These are phyloP conservation scores for Excoecaria cochinchinensis DNA, from an alignment of 345 rosid genomes.

Conservation along the genomic window DNA sequence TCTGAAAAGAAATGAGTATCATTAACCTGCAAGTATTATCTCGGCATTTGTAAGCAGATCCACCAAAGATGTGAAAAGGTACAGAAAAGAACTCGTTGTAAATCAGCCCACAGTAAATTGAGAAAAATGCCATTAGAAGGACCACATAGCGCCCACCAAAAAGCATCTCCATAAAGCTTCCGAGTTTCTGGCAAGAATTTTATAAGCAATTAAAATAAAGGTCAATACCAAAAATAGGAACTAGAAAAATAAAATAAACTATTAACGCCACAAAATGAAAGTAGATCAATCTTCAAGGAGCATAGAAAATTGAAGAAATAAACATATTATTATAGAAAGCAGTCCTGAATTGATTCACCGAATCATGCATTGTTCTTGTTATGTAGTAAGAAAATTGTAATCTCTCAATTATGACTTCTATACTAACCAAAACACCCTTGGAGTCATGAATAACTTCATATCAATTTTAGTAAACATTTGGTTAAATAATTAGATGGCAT, in stretches of 20 bases:
- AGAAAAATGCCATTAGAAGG: constrained; percentile 87
- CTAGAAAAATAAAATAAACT: neutral
- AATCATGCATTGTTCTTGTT: neutral
- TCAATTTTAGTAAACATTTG: neutral
- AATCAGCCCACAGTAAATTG: constrained; percentile 94
- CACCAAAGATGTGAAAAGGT: constrained; percentile 94
- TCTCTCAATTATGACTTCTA: neutral
- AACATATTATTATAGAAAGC: neutral
- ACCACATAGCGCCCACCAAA: constrained; percentile 95
- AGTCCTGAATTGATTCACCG: neutral
- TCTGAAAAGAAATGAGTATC: constrained; percentile 2
- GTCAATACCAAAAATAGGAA: neutral
- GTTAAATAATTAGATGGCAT: neutral
- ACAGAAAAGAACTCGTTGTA: constrained; percentile 97
- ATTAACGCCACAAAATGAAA: neutral
- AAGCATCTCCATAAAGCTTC: constrained; percentile 99
- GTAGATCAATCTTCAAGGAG: neutral
- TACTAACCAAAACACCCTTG: neutral
- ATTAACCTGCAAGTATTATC: constrained; percentile 76
- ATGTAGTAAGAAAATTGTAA: neutral
- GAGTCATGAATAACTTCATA: neutral
- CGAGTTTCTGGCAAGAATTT: constrained; percentile 68
- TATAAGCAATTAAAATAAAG: neutral
- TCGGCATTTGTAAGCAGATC: constrained; percentile 90
- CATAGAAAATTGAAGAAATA: neutral